Evolutionary conservation across 2,329 filamentous ascomycete genomes (phyloP).

Genomic region (Hypoxylon sp.): DNA sequence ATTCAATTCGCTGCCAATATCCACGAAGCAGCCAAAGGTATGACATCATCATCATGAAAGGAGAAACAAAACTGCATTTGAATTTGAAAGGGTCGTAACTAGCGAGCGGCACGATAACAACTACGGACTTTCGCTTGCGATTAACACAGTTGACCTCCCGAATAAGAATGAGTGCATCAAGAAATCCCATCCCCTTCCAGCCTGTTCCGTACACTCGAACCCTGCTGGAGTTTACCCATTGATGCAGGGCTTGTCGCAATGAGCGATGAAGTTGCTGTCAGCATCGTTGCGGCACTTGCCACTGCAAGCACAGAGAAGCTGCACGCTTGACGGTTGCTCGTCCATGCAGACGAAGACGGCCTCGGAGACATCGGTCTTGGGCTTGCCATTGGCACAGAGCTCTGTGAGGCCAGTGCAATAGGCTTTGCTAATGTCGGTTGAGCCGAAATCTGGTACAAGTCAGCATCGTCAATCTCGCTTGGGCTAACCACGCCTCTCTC

Average conservation of each 20-base stretch:
- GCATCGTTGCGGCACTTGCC: constrained; percentile 44
- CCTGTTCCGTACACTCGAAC: not conserved
- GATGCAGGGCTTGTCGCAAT: constrained; percentile 45
- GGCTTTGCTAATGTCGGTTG: constrained; percentile 40
- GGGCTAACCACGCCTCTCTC: not conserved
- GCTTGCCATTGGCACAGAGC: constrained; percentile 39
- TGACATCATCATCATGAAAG: too few species aligned
- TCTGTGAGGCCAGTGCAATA: constrained; percentile 43
- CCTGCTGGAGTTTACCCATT: constrained; percentile 28
- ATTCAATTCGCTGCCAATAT: too few species aligned
- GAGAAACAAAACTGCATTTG: not conserved
- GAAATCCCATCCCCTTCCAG: constrained; percentile 5
- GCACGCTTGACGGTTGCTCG: constrained; percentile 43
- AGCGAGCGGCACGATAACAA: constrained; percentile 23
- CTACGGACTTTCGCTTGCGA: constrained; percentile 12
- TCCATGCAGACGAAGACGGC: constrained; percentile 47
- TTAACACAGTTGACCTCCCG: constrained; percentile 9
- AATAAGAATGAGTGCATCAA: constrained; percentile 4
- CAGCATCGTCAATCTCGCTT: not conserved
- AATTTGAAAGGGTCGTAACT: constrained; percentile 14
- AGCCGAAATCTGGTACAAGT: constrained; percentile 40
- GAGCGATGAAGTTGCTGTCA: constrained; percentile 45
- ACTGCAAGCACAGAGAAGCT: constrained; percentile 45
- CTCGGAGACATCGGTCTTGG: constrained; percentile 41
- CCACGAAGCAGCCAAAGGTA: too few species aligned